These are phyloP conservation scores for Thermochaetoides thermophila DNA, from an alignment of 495 filamentous ascomycete species.

Conservation along the genomic window DNA sequence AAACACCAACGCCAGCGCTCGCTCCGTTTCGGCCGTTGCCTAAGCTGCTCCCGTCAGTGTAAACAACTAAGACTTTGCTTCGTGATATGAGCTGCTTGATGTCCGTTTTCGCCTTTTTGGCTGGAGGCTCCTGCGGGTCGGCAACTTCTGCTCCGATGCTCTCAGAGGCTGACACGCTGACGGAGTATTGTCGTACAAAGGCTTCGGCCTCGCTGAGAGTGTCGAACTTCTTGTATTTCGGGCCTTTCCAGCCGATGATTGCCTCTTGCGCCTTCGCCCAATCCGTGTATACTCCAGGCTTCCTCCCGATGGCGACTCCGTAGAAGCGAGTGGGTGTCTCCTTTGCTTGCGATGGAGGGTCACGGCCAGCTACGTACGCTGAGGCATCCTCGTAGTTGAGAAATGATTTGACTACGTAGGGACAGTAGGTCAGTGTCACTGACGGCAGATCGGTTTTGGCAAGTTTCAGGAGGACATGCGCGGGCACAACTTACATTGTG, in stretches of 20 bases:
- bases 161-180: constrained; percentile 27
- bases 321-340: constrained; percentile 49
- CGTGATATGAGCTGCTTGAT: not conserved
- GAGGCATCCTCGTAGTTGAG: constrained; percentile 59
- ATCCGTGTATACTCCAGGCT: constrained; percentile 79
- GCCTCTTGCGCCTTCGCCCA: constrained; percentile 68
- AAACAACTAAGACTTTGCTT: constrained; percentile 42
- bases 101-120: constrained; percentile 42
- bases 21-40: constrained; percentile 62
- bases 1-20: constrained; percentile 75
- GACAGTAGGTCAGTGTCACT: too few relatives aligned
- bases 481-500: too few relatives aligned
- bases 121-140: constrained; percentile 21
- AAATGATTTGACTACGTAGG: constrained; percentile 82
- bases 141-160: constrained; percentile 13
- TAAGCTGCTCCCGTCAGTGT: constrained; percentile 76
- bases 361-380: constrained; percentile 54
- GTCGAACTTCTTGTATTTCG: constrained; percentile 68
- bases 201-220: constrained; percentile 59
- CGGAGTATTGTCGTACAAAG: constrained; percentile 22
- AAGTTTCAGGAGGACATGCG: constrained; percentile 13
- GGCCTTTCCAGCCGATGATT: constrained; percentile 59
- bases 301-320: constrained; percentile 64
- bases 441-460: not conserved
- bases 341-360: constrained; percentile 15